A percentile compares a stretch with the other conserved stretches of the same genome.
These are phyloP conservation scores for Trichoderma atrobrunneum DNA, from an alignment of 2,329 filamentous ascomycete genomes.

Conservation along the genomic window DNA sequence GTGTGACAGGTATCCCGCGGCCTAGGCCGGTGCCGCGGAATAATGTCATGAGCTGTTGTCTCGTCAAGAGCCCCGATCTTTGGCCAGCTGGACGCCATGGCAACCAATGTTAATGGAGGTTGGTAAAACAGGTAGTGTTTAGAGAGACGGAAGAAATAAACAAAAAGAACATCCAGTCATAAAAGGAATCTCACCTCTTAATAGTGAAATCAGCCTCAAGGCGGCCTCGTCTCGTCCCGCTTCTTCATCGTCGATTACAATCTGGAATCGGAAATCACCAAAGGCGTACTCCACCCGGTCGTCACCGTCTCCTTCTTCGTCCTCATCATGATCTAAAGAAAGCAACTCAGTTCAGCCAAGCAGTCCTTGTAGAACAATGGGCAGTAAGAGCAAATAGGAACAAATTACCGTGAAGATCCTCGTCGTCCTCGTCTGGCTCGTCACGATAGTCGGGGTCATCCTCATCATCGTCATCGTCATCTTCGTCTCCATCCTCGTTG, in stretches of 20 bases:
- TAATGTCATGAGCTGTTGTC: slow-evolving; percentile 40
- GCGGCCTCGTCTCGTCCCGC: slow-evolving; percentile 24
- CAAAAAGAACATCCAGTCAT: neutral
- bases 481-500: neutral
- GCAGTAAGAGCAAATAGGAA: neutral
- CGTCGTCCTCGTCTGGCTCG: slow-evolving; percentile 25
- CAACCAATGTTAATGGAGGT: neutral
- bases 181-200: slow-evolving; percentile 28
- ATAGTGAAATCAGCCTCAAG: slow-evolving; percentile 35
- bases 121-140: neutral
- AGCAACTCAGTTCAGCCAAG: neutral
- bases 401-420: slow-evolving; percentile 23
- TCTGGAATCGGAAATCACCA: slow-evolving; percentile 22
- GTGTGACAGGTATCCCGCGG: slow-evolving; percentile 26
- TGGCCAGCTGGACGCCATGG: neutral
- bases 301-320: slow-evolving; percentile 20
- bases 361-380: neutral
- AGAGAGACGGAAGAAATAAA: neutral
- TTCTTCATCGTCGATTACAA: slow-evolving; percentile 23
- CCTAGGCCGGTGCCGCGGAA: slow-evolving; percentile 39
- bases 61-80: slow-evolving; percentile 32
- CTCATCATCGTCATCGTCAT: slow-evolving; percentile 19
- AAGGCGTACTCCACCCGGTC: neutral
- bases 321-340: slow-evolving; percentile 21
- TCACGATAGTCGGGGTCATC: slow-evolving; percentile 26